phyloP scores from a whole-genome alignment of 345 rosid genomes.

The Boechera divaricarpa region DNA sequence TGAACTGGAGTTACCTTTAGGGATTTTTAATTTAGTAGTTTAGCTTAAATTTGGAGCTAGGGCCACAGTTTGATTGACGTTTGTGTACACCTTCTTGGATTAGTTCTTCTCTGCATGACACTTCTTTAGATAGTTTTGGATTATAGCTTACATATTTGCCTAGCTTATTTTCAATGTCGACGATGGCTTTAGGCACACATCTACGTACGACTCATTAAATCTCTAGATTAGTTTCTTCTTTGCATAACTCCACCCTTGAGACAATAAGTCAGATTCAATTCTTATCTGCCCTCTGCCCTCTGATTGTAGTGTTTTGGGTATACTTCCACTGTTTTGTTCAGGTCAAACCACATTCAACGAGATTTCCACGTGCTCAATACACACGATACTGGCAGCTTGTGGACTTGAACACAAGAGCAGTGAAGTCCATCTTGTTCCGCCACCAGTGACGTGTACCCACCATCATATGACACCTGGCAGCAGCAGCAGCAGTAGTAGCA shows the following conservation, averaged over 20 bases:
- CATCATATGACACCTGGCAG: constrained; percentile 46
- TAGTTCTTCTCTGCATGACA: constrained; percentile 1
- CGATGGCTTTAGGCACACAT: background rate
- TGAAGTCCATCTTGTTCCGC: constrained; percentile 63
- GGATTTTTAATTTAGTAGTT: background rate
- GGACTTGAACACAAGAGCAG: constrained; percentile 75
- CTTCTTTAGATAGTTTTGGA: background rate
- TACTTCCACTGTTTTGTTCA: constrained; percentile 42
- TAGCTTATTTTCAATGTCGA: background rate
- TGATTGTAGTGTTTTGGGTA: constrained; percentile 6
- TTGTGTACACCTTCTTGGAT: background rate
- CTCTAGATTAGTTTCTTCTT: background rate
- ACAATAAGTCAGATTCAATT: background rate
- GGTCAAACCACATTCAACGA: constrained; percentile 64
- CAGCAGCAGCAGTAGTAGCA: constrained; percentile 49
- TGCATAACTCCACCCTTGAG: constrained; percentile 1
- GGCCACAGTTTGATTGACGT: background rate
- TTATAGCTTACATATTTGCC: background rate
- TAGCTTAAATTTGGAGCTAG: background rate
- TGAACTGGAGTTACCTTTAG: background rate
- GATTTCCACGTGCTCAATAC: constrained; percentile 72
- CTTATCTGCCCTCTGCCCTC: background rate
- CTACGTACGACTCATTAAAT: background rate
- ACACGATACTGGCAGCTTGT: constrained; percentile 84
- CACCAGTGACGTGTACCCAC: constrained; percentile 65